Evolutionary conservation across 2,329 filamentous ascomycete genomes (phyloP), one percentile per base, ranked within the genome.

Genomic region (Xylaria sp.): DNA sequence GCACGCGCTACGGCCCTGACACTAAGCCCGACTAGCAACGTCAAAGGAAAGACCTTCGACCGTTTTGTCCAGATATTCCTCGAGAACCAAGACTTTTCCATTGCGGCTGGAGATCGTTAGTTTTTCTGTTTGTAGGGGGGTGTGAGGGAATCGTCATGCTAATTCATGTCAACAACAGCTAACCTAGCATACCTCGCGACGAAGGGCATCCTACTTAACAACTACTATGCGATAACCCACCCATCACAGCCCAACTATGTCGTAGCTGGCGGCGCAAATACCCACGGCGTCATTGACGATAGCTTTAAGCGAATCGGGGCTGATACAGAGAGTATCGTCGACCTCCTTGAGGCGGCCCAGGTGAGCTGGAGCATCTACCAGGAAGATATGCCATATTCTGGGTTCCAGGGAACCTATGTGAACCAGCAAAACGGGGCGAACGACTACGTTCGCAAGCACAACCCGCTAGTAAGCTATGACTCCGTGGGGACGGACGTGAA

Each of bases 391-490:
- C 83, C 84, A 0, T 86, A 82, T 72, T 77, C 81, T 6, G 84
- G 84, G 1, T 85, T 84, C 69, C 78, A 84, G 68, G 84, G 82
- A 25, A 80, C 84, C 50, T 88, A 81, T 72, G 82, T 84, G 23
- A 88, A 89, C 71, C 85, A 85, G 66, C 75, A 85, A 70, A 88
- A 83, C 0, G 82, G 82, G 3, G 82, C 84, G 29, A 87, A 90
- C 69, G 85, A 86, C 78, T 91, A 91, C 74, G 88, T 91, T 37
- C 85, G 89, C 65, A 91, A 91, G 79, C 89, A 91, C 78, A 90
- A 91, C 69, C 76, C 76, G 40, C 69, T 78, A 57, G 77, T 78
- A 68, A 77, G 74, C 69, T 78, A 76, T 65, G 73, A 78, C 66
- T 78, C 77, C 9, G 74, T 77, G 2, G 76, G 75, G 2, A 63